A percentile compares a stretch with the other conserved stretches of the same genome.
These are phyloP conservation scores for Lipomyces kockii DNA, from an alignment of 805 yeast genomes.

Conservation along the genomic window DNA sequence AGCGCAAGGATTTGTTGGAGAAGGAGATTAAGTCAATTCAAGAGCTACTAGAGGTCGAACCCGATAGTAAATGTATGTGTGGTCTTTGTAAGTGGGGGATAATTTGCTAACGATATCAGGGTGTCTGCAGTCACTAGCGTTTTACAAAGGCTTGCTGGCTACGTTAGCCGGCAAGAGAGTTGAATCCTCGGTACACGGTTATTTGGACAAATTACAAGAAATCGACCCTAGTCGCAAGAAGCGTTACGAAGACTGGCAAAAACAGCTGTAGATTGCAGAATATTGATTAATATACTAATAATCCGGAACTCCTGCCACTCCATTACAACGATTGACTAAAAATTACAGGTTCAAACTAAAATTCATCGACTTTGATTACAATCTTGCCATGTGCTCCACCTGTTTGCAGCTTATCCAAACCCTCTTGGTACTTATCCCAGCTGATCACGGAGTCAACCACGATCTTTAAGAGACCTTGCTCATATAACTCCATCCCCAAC, in stretches of 20 bases:
- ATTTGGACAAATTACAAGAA: constrained; percentile 52
- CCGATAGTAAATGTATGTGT: constrained; percentile 60
- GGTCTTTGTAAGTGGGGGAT: constrained; percentile 44
- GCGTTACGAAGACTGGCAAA: constrained; percentile 50
- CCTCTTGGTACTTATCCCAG: constrained; percentile 56
- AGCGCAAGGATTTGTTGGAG: constrained; percentile 50
- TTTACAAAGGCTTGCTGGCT: constrained; percentile 48
- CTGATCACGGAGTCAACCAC: constrained; percentile 59
- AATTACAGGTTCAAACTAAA: constrained; percentile 7
- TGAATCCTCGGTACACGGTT: constrained; percentile 40
- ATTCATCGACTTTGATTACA: constrained; percentile 48
- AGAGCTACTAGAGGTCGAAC: constrained; percentile 74
- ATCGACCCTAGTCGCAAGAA: constrained; percentile 70
- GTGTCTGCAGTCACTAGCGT: constrained; percentile 70
- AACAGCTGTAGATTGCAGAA: neutral
- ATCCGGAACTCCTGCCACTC: neutral
- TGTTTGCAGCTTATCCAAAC: constrained; percentile 53
- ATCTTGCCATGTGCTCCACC: constrained; percentile 70
- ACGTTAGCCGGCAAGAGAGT: constrained; percentile 30
- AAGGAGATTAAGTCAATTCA: constrained; percentile 55
- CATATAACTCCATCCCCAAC: constrained; percentile 53
- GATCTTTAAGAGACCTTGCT: constrained; percentile 52
- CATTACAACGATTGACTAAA: neutral
- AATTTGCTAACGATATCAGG: constrained; percentile 50
- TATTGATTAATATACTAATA: neutral